Conservation (phyloP, 2,329 filamentous ascomycete genomes). For the Beauveria scarabaeidicola region DNA sequence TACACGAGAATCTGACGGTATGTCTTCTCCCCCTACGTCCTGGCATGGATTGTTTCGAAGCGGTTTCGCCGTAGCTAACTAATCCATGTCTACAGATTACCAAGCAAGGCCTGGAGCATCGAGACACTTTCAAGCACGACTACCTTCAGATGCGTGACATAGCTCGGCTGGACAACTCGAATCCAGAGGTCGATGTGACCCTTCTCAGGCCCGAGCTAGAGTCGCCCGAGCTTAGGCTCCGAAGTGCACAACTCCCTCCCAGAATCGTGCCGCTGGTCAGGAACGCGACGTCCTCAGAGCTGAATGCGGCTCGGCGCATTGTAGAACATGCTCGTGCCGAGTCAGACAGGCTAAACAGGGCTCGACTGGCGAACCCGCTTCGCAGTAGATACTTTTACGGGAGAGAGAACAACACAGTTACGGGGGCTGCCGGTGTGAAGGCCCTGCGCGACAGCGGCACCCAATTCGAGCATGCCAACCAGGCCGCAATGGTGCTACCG, state of each 20-base stretch:
- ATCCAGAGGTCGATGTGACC: background rate
- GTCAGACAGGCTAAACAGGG: conserved; percentile 14
- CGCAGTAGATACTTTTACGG: conserved; percentile 14
- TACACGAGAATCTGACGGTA: background rate
- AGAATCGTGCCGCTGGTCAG: background rate
- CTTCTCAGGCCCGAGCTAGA: background rate
- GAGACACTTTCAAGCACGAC: background rate
- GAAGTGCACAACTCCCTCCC: background rate
- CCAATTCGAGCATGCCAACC: background rate
- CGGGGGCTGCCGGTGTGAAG: background rate
- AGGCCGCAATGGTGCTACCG: background rate
- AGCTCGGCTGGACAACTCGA: too few species aligned
- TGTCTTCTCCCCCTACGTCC: background rate
- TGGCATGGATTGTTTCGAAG: background rate
- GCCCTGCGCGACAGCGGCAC: background rate
- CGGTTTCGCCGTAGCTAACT: background rate
- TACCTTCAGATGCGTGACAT: background rate
- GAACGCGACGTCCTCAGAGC: background rate
- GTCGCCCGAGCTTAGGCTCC: background rate
- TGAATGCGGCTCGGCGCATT: conserved; percentile 13
- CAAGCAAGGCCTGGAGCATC: background rate
- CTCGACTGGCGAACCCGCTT: conserved; percentile 14
- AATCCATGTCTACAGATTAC: background rate
- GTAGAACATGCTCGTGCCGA: conserved; percentile 14
- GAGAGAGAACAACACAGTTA: background rate